Evolutionary conservation across 2,329 filamentous ascomycete genomes (phyloP).

Genomic region (Stachybotrys chlorohalonatus): DNA sequence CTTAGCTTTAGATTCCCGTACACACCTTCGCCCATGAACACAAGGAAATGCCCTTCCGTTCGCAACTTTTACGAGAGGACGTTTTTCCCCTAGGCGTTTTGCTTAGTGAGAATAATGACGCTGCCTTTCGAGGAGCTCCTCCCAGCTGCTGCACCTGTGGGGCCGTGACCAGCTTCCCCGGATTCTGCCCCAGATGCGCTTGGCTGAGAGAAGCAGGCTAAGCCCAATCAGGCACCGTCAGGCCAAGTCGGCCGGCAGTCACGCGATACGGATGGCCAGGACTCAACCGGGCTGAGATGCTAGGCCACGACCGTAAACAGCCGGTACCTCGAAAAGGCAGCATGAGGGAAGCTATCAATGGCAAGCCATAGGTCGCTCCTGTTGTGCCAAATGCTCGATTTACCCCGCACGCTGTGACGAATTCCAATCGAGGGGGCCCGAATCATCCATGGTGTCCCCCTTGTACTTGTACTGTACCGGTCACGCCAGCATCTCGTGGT

Average conservation of each 20-base stretch:
- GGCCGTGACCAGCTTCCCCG: conserved; percentile 22
- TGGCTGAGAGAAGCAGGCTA: conserved; percentile 8
- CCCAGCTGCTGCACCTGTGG: conserved; percentile 9
- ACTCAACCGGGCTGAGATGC: neutral
- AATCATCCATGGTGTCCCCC: neutral
- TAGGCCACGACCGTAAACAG: too few relatives aligned
- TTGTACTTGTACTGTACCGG: neutral
- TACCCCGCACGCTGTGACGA: conserved; percentile 37
- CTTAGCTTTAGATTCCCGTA: neutral
- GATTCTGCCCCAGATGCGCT: conserved; percentile 16
- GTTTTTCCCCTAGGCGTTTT: too few relatives aligned
- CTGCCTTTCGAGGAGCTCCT: too few relatives aligned
- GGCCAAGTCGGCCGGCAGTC: conserved; percentile 13
- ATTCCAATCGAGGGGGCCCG: conserved; percentile 9
- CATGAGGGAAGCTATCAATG: too few relatives aligned
- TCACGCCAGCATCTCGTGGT: neutral
- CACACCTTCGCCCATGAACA: neutral
- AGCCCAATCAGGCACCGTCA: conserved; percentile 14
- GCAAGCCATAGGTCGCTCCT: conserved; percentile 1
- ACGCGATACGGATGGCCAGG: conserved; percentile 11
- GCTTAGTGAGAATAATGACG: too few relatives aligned
- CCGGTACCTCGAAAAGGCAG: too few relatives aligned
- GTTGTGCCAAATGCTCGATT: conserved; percentile 9
- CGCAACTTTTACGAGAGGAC: neutral
- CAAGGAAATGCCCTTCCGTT: neutral